These are phyloP conservation scores for Acidomyces sp. DNA, from an alignment of 495 filamentous ascomycete genomes.

Conservation along the genomic window DNA sequence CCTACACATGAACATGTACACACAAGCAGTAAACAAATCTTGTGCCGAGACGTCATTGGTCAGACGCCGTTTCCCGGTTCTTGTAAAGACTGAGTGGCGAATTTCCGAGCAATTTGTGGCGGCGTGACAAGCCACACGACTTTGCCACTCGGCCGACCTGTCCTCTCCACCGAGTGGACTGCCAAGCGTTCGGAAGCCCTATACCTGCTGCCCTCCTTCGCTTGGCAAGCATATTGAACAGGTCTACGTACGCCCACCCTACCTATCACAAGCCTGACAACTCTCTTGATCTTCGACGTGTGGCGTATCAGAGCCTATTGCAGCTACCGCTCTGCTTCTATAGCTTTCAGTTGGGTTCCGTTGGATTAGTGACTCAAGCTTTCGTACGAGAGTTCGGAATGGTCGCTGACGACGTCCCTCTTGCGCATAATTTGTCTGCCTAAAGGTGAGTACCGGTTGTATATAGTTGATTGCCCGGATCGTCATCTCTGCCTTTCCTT, in stretches of 20 bases:
- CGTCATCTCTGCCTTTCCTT: background rate
- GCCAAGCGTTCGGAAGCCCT: no score
- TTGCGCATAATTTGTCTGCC: slow-evolving; percentile 3
- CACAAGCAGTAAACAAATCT: no score
- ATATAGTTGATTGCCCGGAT: background rate
- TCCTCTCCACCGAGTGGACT: no score
- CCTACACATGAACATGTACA: no score
- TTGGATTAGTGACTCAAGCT: background rate
- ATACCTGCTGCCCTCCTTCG: no score
- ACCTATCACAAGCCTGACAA: background rate
- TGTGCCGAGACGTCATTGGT: no score
- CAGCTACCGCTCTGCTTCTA: background rate
- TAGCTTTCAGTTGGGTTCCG: slow-evolving; percentile 1
- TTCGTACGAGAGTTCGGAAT: slow-evolving; percentile 2
- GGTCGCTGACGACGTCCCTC: slow-evolving; percentile 4
- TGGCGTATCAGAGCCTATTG: background rate
- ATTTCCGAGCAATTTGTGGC: no score
- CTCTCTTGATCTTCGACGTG: background rate
- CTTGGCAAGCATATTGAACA: background rate
- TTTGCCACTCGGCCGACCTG: no score
- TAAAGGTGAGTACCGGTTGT: slow-evolving; percentile 2
- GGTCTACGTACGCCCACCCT: background rate
- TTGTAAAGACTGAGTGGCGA: no score
- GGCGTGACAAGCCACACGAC: no score
- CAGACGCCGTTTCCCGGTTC: no score